Percentiles rank a stretch among this genome's conserved stretches.
Conservation (phyloP, 805 yeast genomes). For the Yamadazyma scolyti region DNA sequence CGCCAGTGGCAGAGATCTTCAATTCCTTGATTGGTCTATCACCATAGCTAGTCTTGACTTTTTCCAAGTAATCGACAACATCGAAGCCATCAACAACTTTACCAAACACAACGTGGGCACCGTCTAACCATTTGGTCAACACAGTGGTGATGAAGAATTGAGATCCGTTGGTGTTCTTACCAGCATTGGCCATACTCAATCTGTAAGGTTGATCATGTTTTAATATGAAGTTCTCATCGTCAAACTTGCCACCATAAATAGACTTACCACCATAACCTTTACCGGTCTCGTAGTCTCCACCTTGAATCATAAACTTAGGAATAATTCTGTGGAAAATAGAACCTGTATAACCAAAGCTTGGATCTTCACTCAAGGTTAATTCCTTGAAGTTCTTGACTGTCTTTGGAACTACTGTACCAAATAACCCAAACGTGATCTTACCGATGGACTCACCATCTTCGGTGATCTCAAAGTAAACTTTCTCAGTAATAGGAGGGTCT, state of each 20-base stretch:
- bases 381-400: conserved; percentile 97
- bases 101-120: conserved; percentile 95
- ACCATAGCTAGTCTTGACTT: conserved; percentile 56
- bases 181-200: conserved; percentile 96
- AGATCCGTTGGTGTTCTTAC: conserved; percentile 97
- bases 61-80: conserved; percentile 71
- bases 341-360: conserved; percentile 41
- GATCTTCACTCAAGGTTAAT: conserved; percentile 58
- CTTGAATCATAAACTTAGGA: conserved; percentile 47
- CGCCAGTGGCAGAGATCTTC: conserved; percentile 69
- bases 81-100: conserved; percentile 88
- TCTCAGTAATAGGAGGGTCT: conserved; percentile 62
- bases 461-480: conserved; percentile 80
- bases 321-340: conserved; percentile 47
- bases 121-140: conserved; percentile 86
- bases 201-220: conserved; percentile 77
- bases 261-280: conserved; percentile 46
- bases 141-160: conserved; percentile 97
- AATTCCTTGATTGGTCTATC: conserved; percentile 71
- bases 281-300: conserved; percentile 47
- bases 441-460: conserved; percentile 81
- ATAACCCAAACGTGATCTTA: conserved; percentile 80
- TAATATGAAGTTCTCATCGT: conserved; percentile 71
- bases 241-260: conserved; percentile 66
- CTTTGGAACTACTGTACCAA: conserved; percentile 89